These are phyloP conservation scores for Neofusicoccum ribis DNA, from an alignment of 2,329 filamentous ascomycete species.

Conservation along the genomic window DNA sequence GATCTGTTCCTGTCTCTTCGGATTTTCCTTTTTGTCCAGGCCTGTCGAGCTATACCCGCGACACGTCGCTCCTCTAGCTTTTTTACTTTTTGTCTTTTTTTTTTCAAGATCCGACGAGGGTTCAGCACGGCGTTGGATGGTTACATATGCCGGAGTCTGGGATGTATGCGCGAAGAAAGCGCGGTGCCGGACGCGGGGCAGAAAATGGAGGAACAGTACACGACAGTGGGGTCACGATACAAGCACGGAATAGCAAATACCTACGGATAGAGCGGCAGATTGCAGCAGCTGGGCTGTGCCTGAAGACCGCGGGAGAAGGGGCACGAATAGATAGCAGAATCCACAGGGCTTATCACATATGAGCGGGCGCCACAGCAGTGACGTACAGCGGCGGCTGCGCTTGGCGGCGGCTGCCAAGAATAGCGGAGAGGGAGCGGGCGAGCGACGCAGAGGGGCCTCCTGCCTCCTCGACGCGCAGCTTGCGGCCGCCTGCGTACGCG, in stretches of 20 bases:
- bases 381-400: background rate
- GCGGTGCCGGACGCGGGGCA: background rate
- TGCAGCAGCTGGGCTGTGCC: constrained; percentile 1
- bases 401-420: constrained; percentile 4
- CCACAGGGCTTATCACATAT: background rate
- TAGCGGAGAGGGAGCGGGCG: background rate
- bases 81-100: background rate
- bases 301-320: background rate
- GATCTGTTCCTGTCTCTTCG: background rate
- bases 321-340: background rate
- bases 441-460: background rate
- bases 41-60: background rate
- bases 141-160: background rate
- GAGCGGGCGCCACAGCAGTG: background rate
- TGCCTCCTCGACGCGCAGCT: background rate
- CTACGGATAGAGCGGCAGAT: background rate
- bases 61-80: background rate
- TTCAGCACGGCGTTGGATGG: constrained; percentile 9
- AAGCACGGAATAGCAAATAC: background rate
- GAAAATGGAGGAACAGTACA: constrained; percentile 1
- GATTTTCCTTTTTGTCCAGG: background rate
- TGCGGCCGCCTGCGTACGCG: background rate
- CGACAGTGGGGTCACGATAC: background rate
- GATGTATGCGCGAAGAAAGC: background rate
- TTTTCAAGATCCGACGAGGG: background rate